These are phyloP conservation scores for Trametes cinnabarina DNA, from an alignment of 768 basidiomycete species.

Conservation along the genomic window DNA sequence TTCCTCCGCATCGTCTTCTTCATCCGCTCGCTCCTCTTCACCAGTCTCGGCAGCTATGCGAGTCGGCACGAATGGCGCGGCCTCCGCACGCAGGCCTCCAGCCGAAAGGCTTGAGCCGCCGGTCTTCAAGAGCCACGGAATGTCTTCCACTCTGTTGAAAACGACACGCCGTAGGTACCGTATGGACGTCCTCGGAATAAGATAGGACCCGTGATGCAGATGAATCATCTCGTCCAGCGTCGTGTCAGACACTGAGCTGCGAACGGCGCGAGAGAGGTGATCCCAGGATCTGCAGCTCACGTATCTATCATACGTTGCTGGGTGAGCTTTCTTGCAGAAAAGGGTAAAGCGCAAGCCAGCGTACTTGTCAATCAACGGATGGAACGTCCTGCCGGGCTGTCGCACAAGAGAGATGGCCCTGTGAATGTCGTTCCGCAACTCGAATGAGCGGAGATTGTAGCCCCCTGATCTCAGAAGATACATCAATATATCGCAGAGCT, in stretches of 20 bases:
- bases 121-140: conserved; percentile 30
- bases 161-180: conserved; percentile 30
- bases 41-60: not conserved
- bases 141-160: conserved; percentile 30
- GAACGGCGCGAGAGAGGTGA: conserved; percentile 25
- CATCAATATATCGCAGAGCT: not conserved
- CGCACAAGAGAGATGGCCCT: not conserved
- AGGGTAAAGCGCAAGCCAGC: not conserved
- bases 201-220: conserved; percentile 11
- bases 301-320: conserved; percentile 24
- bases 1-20: not conserved
- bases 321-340: not conserved
- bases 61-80: conserved; percentile 22
- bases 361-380: not conserved
- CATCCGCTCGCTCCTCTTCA: no score
- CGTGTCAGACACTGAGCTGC: conserved; percentile 21
- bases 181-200: not conserved
- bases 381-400: not conserved
- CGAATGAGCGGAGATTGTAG: not conserved
- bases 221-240: conserved; percentile 30
- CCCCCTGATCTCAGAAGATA: not conserved
- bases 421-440: not conserved
- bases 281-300: conserved; percentile 29
- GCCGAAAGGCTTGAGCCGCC: conserved; percentile 11
- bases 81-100: conserved; percentile 19